Conservation (phyloP, 2,329 filamentous ascomycete species). For the Pestalotiopsis sp. region DNA sequence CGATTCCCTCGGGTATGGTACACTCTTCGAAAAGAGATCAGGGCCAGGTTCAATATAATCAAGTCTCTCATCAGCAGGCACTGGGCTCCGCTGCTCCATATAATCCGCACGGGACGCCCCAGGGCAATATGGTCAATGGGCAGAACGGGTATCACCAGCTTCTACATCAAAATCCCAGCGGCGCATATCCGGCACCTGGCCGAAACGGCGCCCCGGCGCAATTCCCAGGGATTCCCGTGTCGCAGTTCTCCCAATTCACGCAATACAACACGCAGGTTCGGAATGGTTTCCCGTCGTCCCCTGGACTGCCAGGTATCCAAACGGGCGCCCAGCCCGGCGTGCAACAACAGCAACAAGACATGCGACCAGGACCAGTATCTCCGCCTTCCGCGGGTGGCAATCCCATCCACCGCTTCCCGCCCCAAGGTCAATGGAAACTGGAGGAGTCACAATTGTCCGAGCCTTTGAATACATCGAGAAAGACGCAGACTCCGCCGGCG, state of each 20-base stretch:
- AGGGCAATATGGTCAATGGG: not conserved
- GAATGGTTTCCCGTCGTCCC: conserved; percentile 17
- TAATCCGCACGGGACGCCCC: conserved; percentile 16
- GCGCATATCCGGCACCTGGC: conserved; percentile 10
- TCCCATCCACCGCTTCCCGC: conserved; percentile 43
- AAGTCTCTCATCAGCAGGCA: not conserved
- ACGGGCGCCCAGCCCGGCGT: conserved; percentile 17
- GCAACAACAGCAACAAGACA: conserved; percentile 24
- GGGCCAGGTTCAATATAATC: conserved; percentile 4
- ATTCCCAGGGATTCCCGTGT: conserved; percentile 9
- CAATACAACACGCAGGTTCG: conserved; percentile 17
- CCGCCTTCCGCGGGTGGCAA: conserved; percentile 30
- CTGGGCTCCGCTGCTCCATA: conserved; percentile 20
- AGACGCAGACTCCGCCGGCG: conserved; percentile 32
- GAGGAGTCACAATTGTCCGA: conserved; percentile 57
- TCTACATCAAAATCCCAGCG: conserved; percentile 17
- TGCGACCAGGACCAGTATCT: conserved; percentile 14
- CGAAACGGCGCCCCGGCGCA: not conserved
- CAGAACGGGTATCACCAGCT: conserved; percentile 18
- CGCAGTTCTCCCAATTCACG: conserved; percentile 19
- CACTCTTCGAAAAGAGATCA: conserved; percentile 1
- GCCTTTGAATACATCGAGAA: conserved; percentile 46
- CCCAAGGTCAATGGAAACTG: conserved; percentile 52
- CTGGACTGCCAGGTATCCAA: conserved; percentile 27
- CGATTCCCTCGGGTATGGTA: not conserved